Evolutionary conservation across 1,284 basidiomycete species (phyloP).

Genomic region (Papiliotrema fonsecae): DNA sequence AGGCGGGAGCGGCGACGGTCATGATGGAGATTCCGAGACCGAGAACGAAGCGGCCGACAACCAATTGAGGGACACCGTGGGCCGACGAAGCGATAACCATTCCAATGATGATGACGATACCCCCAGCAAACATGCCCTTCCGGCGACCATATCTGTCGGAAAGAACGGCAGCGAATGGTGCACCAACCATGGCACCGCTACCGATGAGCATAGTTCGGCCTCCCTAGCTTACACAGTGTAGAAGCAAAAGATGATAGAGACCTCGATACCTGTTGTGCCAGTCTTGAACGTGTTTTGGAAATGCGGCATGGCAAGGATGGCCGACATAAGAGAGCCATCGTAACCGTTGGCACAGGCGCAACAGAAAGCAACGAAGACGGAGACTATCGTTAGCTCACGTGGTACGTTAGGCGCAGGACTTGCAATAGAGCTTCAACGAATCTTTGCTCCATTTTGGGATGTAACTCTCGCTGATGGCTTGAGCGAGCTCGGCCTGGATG

Average conservation of each 20-base stretch:
- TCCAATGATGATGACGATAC: slow-evolving; percentile 46
- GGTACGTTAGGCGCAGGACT: neutral
- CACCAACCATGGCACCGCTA: slow-evolving; percentile 19
- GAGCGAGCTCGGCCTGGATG: slow-evolving; percentile 15
- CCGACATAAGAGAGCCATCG: slow-evolving; percentile 23
- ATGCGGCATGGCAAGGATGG: slow-evolving; percentile 21
- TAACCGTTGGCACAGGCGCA: slow-evolving; percentile 37
- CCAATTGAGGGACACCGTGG: slow-evolving; percentile 32
- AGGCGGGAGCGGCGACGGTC: slow-evolving; percentile 16
- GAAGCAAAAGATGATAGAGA: slow-evolving; percentile 24
- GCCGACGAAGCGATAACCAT: slow-evolving; percentile 38
- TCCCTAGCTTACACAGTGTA: slow-evolving; percentile 25
- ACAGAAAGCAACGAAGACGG: slow-evolving; percentile 27
- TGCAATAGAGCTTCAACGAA: slow-evolving; percentile 23
- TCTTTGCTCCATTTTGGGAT: slow-evolving; percentile 20
- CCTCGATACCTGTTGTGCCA: slow-evolving; percentile 17
- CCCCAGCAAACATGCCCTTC: slow-evolving; percentile 55
- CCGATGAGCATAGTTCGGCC: neutral
- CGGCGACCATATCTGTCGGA: slow-evolving; percentile 53
- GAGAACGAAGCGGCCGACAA: slow-evolving; percentile 46
- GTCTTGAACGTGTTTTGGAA: slow-evolving; percentile 25
- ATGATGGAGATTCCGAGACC: slow-evolving; percentile 26
- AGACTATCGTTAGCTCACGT: slow-evolving; percentile 9
- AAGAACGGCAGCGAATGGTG: slow-evolving; percentile 20
- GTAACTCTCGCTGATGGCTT: slow-evolving; percentile 15